These are phyloP conservation scores for Lolium multiflorum DNA, from an alignment of 176 grass and related monocot species.

Conservation along the genomic window DNA sequence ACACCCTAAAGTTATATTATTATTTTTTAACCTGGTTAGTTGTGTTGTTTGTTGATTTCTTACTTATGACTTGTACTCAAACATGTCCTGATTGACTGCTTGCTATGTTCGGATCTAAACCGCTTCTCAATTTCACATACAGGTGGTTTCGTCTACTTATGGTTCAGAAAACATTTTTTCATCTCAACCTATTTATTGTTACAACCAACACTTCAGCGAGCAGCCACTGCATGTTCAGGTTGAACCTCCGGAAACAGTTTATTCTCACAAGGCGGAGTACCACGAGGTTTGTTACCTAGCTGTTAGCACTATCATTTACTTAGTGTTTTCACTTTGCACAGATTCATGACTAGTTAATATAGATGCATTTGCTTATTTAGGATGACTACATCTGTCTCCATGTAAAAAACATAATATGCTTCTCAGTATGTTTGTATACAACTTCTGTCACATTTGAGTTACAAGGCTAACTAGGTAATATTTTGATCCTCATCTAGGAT, in stretches of 20 bases:
- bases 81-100: not conserved
- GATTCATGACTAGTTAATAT: not conserved
- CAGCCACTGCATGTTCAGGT: conserved; percentile 62
- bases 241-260: conserved; percentile 59
- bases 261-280: conserved; percentile 65
- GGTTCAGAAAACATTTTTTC: conserved; percentile 42
- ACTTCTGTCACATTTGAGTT: not conserved
- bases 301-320: not conserved
- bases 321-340: not conserved
- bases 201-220: conserved; percentile 64
- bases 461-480: conserved; percentile 13
- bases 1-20: not conserved
- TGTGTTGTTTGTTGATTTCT: not conserved
- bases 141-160: conserved; percentile 32
- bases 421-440: not conserved
- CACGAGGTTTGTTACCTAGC: conserved; percentile 58
- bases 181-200: conserved; percentile 55
- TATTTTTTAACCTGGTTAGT: not conserved
- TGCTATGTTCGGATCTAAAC: conserved; percentile 3
- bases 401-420: not conserved
- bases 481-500: conserved; percentile 46
- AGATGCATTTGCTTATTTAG: not conserved
- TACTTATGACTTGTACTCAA: not conserved
- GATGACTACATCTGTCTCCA: not conserved
- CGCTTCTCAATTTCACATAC: not conserved